Evolutionary conservation across 495 filamentous ascomycete genomes (phyloP).

Genomic region (Penicillium nucicola): DNA sequence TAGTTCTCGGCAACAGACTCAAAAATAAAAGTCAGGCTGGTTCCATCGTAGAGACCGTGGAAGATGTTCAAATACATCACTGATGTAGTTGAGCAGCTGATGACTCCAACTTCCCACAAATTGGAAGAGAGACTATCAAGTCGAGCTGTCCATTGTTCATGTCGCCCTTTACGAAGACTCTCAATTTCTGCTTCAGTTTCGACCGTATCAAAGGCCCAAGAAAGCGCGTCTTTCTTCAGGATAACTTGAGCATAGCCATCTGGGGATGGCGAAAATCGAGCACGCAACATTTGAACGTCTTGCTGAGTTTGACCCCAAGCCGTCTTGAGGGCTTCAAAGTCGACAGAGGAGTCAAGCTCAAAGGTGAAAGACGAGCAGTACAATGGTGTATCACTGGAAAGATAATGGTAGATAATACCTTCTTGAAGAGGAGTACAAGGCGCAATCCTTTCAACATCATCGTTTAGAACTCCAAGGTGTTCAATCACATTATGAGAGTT

Average conservation of each 20-base stretch:
- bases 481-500: slow-evolving; percentile 46
- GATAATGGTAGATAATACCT: slow-evolving; percentile 72
- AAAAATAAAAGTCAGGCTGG: slow-evolving; percentile 67
- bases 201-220: slow-evolving; percentile 42
- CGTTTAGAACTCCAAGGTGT: slow-evolving; percentile 36
- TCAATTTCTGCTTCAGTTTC: slow-evolving; percentile 26
- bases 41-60: slow-evolving; percentile 87
- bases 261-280: slow-evolving; percentile 59
- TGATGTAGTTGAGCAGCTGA: slow-evolving; percentile 22
- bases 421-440: slow-evolving; percentile 79
- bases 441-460: slow-evolving; percentile 63
- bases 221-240: slow-evolving; percentile 39
- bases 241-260: slow-evolving; percentile 74
- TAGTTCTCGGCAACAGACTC: slow-evolving; percentile 48
- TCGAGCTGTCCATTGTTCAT: slow-evolving; percentile 39
- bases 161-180: slow-evolving; percentile 18
- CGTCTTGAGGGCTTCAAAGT: slow-evolving; percentile 37
- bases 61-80: slow-evolving; percentile 65
- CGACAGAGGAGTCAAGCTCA: slow-evolving; percentile 37
- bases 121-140: slow-evolving; percentile 23
- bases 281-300: slow-evolving; percentile 59
- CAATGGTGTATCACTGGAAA: slow-evolving; percentile 46
- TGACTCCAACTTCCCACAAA: slow-evolving; percentile 45
- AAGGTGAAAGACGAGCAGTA: slow-evolving; percentile 74
- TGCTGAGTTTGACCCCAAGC: slow-evolving; percentile 51